Conservation (phyloP, 495 filamentous ascomycete genomes). For the Penicillium bialowiezense region DNA sequence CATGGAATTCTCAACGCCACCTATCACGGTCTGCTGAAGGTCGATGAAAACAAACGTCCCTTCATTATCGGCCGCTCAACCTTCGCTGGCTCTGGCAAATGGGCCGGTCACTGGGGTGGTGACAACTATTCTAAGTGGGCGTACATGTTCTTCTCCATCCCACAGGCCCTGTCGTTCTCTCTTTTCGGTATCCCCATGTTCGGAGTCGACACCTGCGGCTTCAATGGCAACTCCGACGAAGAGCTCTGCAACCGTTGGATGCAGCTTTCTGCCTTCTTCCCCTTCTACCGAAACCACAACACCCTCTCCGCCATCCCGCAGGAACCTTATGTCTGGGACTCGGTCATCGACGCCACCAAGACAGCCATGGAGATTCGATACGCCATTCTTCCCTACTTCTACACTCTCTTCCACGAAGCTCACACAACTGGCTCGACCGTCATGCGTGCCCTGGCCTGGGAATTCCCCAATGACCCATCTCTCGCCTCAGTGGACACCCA, state of each 20-base stretch:
- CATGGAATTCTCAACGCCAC: conserved; percentile 78
- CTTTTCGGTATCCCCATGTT: conserved; percentile 90
- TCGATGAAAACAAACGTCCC: conserved; percentile 66
- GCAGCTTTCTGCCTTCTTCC: conserved; percentile 82
- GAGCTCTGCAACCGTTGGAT: conserved; percentile 87
- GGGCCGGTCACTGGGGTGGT: conserved; percentile 85
- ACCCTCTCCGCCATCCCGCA: conserved; percentile 58
- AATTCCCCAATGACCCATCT: conserved; percentile 74
- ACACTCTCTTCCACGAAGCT: conserved; percentile 73
- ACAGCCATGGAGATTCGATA: conserved; percentile 75
- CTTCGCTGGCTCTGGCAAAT: conserved; percentile 75
- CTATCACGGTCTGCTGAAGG: conserved; percentile 63
- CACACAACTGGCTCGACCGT: conserved; percentile 68
- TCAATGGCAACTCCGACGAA: conserved; percentile 64
- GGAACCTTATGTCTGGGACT: conserved; percentile 74
- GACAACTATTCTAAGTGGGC: conserved; percentile 71
- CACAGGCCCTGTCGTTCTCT: conserved; percentile 75
- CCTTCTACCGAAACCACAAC: conserved; percentile 88
- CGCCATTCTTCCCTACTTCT: conserved; percentile 72
- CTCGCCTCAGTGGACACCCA: conserved; percentile 67
- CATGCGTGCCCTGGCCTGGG: conserved; percentile 80
- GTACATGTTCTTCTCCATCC: conserved; percentile 74
- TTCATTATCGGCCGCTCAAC: conserved; percentile 87
- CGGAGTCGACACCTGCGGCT: conserved; percentile 80
- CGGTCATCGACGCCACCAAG: conserved; percentile 63